Conservation (phyloP, 2,329 filamentous ascomycete genomes). For the Fusarium nanum region DNA sequence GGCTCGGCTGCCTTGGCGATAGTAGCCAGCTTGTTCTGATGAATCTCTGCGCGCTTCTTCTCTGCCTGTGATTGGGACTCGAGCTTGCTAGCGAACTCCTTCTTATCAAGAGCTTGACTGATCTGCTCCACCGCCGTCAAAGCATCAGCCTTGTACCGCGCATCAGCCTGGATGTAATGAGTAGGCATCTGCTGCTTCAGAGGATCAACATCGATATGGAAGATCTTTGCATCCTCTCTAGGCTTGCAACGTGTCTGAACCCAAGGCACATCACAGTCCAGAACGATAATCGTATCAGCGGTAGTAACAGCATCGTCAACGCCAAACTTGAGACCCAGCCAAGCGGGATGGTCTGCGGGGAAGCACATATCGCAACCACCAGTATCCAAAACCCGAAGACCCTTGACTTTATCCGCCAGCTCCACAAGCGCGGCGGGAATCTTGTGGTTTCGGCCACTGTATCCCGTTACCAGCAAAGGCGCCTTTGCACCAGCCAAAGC, state of each 20-base stretch:
- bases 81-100: slow-evolving; percentile 56
- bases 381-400: slow-evolving; percentile 78
- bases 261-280: slow-evolving; percentile 95
- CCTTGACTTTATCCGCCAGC: slow-evolving; percentile 74
- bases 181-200: slow-evolving; percentile 79
- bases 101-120: slow-evolving; percentile 67
- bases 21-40: slow-evolving; percentile 67
- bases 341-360: slow-evolving; percentile 75
- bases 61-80: slow-evolving; percentile 30
- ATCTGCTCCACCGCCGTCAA: slow-evolving; percentile 76
- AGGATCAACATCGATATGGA: slow-evolving; percentile 74
- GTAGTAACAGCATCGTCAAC: slow-evolving; percentile 77
- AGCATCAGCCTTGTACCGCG: slow-evolving; percentile 75
- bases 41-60: slow-evolving; percentile 65
- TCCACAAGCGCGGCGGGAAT: slow-evolving; percentile 71
- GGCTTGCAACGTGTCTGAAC: slow-evolving; percentile 80
- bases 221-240: slow-evolving; percentile 63
- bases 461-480: slow-evolving; percentile 78
- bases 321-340: slow-evolving; percentile 78
- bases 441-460: slow-evolving; percentile 75
- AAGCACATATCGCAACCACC: slow-evolving; percentile 87
- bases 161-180: slow-evolving; percentile 75
- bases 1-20: slow-evolving; percentile 70
- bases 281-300: slow-evolving; percentile 85
- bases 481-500: slow-evolving; percentile 72